Percentiles rank a stretch among this genome's conserved stretches.
Evolutionary conservation across 768 basidiomycete genomes (phyloP).

Genomic region (Termitomyces sp.): DNA sequence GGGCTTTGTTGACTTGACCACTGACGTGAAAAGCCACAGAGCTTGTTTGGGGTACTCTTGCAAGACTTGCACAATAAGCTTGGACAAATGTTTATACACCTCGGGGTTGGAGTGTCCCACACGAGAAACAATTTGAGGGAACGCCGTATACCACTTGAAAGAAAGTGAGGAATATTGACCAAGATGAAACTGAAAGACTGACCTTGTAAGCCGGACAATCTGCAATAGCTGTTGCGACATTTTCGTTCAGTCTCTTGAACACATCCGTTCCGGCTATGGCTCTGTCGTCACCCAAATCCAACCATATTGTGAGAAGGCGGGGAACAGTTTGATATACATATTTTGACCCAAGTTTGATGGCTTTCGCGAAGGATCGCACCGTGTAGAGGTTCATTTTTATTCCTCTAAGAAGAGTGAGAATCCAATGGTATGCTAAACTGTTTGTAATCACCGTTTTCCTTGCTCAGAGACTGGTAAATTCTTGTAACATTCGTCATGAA

Average conservation of each 20-base stretch:
- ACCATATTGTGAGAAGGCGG: conserved; percentile 89
- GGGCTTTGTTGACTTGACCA: conserved; percentile 74
- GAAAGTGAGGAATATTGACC: not conserved
- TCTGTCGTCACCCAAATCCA: conserved; percentile 76
- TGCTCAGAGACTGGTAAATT: conserved; percentile 40
- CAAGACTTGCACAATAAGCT: conserved; percentile 71
- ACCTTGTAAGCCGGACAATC: conserved; percentile 77
- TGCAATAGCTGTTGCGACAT: conserved; percentile 48
- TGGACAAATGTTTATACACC: conserved; percentile 54
- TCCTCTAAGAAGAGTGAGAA: conserved; percentile 33
- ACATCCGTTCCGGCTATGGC: conserved; percentile 23
- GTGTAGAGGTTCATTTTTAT: conserved; percentile 62
- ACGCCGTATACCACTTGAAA: conserved; percentile 87
- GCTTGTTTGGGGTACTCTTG: conserved; percentile 83
- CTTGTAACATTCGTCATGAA: conserved; percentile 76
- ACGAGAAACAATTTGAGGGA: conserved; percentile 94
- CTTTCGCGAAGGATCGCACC: conserved; percentile 59
- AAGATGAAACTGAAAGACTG: not conserved
- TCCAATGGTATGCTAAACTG: not conserved
- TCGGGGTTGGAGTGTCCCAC: conserved; percentile 67
- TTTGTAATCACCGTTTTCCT: conserved; percentile 30
- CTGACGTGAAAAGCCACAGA: conserved; percentile 88
- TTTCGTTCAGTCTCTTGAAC: conserved; percentile 51
- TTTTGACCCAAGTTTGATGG: conserved; percentile 83
- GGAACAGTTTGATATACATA: conserved; percentile 96